phyloP scores from a whole-genome alignment of 1,139 yeast species.

The Protomyces gravidus region DNA sequence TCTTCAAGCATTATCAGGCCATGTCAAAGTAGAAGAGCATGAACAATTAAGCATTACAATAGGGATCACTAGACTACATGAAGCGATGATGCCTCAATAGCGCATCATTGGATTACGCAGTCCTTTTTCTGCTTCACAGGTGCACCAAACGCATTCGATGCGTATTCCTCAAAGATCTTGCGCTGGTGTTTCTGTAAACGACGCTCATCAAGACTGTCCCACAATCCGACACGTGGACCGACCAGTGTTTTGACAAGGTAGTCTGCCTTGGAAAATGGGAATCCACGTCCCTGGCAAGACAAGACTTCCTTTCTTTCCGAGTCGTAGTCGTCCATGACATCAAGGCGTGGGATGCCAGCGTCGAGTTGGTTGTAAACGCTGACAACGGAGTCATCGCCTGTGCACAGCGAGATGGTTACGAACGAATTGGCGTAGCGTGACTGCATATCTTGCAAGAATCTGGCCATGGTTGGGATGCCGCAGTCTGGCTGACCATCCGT shows the following conservation, averaged over 20 bases:
- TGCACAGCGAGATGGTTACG: conserved; percentile 23
- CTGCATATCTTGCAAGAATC: conserved; percentile 2
- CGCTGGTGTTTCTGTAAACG: conserved; percentile 13
- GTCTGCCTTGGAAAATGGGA: conserved; percentile 23
- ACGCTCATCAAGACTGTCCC: conserved; percentile 25
- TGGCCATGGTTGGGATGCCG: conserved; percentile 18
- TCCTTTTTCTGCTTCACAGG: conserved; percentile 11
- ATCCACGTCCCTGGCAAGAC: conserved; percentile 6
- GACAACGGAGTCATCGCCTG: conserved; percentile 23
- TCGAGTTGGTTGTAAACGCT: conserved; percentile 20
- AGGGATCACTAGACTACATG: too few relatives aligned
- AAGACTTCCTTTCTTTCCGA: conserved; percentile 7
- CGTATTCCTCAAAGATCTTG: conserved; percentile 23
- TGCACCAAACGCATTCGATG: conserved; percentile 10
- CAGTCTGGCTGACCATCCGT: conserved; percentile 26
- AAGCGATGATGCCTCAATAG: too few relatives aligned
- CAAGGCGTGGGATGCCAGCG: conserved; percentile 8
- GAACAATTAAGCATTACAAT: too few relatives aligned
- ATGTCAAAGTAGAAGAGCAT: neutral
- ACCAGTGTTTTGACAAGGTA: conserved; percentile 23
- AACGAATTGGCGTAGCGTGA: conserved; percentile 3
- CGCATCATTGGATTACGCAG: conserved; percentile 2
- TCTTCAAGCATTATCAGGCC: conserved; percentile 36
- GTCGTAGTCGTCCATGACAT: conserved; percentile 23
- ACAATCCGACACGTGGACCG: conserved; percentile 14